These are phyloP conservation scores for Hypomontagnella submonticulosa DNA, from an alignment of 495 filamentous ascomycete genomes.

Conservation along the genomic window DNA sequence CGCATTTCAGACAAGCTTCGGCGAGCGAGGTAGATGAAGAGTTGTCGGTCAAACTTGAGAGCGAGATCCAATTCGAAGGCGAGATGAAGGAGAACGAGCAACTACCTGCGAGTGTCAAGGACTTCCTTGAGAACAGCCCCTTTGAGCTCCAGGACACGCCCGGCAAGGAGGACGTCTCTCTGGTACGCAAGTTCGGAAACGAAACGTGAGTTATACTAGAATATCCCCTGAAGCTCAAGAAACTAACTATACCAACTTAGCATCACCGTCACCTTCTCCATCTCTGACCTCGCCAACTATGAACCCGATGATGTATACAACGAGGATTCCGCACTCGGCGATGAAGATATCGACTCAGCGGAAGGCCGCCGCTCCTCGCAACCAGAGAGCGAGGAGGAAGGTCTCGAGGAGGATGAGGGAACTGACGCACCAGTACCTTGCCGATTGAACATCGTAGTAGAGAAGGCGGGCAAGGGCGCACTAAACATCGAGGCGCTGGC, in stretches of 20 bases:
- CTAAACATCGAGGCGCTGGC: constrained; percentile 87
- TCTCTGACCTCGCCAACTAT: constrained; percentile 85
- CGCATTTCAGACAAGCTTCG: constrained; percentile 62
- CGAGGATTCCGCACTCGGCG: constrained; percentile 64
- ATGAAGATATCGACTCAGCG: constrained; percentile 69
- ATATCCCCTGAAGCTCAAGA: not conserved
- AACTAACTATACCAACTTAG: constrained; percentile 57
- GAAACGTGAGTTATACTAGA: constrained; percentile 74
- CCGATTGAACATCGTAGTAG: constrained; percentile 84
- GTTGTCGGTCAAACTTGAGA: constrained; percentile 80
- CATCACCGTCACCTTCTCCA: constrained; percentile 92
- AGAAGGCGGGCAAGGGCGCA: constrained; percentile 82
- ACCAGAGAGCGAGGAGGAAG: constrained; percentile 59
- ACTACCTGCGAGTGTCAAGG: constrained; percentile 70
- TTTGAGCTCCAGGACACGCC: constrained; percentile 80
- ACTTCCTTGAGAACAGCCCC: constrained; percentile 76
- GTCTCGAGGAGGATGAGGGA: constrained; percentile 57
- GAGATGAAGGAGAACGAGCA: constrained; percentile 67
- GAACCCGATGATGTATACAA: constrained; percentile 59
- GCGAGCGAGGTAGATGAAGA: constrained; percentile 71
- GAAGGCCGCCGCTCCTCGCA: constrained; percentile 53
- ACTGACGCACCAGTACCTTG: constrained; percentile 76
- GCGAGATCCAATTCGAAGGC: constrained; percentile 75
- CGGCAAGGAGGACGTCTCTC: constrained; percentile 86
- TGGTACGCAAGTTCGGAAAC: constrained; percentile 84